Evolutionary conservation across 345 rosid species (phyloP), one percentile per base, ranked within the genome.

Genomic region (Salix koriyanagi): DNA sequence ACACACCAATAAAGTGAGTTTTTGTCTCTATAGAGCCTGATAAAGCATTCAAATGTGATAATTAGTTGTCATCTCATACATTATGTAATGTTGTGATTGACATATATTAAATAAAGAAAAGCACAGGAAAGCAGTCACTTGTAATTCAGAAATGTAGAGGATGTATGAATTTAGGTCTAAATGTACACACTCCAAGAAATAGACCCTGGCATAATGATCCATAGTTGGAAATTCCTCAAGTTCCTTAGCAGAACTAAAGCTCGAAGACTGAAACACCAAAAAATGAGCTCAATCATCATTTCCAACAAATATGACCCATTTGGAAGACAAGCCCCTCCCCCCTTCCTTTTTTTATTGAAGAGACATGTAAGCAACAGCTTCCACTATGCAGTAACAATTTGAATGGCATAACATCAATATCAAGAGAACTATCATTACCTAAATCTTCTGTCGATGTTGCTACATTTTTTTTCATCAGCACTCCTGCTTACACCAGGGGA

Each of bases 391-490:
- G 28, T 58, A 25, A n/a, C 62, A 58, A 10, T 58, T n/a, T 58
- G 62, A 58, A n/a, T 11, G 66, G 26, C 12, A 7, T 36, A 10
- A 19, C 44, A 73, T 16, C 6, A 67, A 39, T 34, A 21, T 46
- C 19, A 42, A 34, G n/a, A 42, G 12, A 60, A 37, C 32, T 25
- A 7, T 41, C 12, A 12, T 71, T 87, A 96, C 98, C 95, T 69
- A 96, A 86, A 87, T 90, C 94, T 82, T 92, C 97, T 15, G 97
- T 96, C 69, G 97, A 92, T 70, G 97, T 96, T 39, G 97, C 89
- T 46, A 75, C 82, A 65, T 91, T 90, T 25, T 77, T 89, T 94
- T 77, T 82, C 87, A 75, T 76, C 77, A 64, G 76, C 65, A 77
- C 75, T 85, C 85, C 78, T 85, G 64, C 70, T 67, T 39, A 76